A percentile compares a stretch with the other conserved stretches of the same genome.
Evolutionary conservation across 805 yeast species (phyloP).

Genomic region (Komagataella phaffii): DNA sequence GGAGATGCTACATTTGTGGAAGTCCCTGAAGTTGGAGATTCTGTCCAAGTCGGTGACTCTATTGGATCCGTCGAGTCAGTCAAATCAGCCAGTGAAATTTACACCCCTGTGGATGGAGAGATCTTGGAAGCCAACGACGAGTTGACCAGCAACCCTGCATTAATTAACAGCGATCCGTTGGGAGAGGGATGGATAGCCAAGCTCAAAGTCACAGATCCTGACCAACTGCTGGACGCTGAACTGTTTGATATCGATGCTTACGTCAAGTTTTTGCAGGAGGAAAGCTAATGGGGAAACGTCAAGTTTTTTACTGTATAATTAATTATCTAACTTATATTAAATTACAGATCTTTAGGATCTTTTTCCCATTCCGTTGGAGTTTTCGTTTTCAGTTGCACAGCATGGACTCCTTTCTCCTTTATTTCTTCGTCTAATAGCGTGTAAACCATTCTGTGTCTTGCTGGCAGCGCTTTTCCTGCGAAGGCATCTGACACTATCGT

Average conservation of each 20-base stretch:
- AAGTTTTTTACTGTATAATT: neutral
- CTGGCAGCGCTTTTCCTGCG: conserved; percentile 48
- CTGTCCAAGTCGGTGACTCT: conserved; percentile 57
- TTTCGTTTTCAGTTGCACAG: conserved; percentile 73
- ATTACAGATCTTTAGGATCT: conserved; percentile 2
- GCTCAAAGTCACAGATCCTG: conserved; percentile 38
- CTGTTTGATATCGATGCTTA: conserved; percentile 44
- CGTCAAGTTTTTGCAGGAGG: conserved; percentile 42
- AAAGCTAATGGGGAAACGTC: conserved; percentile 13
- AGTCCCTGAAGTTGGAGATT: conserved; percentile 49
- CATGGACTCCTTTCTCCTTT: conserved; percentile 65
- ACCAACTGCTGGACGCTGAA: conserved; percentile 23
- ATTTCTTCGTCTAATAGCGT: conserved; percentile 59
- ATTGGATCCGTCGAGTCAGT: conserved; percentile 92
- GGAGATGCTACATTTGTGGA: conserved; percentile 96
- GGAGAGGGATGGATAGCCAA: conserved; percentile 92
- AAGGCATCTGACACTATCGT: conserved; percentile 62
- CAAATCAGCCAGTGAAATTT: conserved; percentile 87
- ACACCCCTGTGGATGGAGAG: conserved; percentile 74
- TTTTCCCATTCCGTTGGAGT: conserved; percentile 44
- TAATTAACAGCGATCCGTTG: conserved; percentile 80
- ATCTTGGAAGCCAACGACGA: conserved; percentile 56
- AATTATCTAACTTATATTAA: neutral
- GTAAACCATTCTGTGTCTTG: conserved; percentile 71
- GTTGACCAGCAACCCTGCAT: conserved; percentile 58